These are phyloP conservation scores for Lablab purpureus DNA, from an alignment of 306 rosid species.

Conservation along the genomic window DNA sequence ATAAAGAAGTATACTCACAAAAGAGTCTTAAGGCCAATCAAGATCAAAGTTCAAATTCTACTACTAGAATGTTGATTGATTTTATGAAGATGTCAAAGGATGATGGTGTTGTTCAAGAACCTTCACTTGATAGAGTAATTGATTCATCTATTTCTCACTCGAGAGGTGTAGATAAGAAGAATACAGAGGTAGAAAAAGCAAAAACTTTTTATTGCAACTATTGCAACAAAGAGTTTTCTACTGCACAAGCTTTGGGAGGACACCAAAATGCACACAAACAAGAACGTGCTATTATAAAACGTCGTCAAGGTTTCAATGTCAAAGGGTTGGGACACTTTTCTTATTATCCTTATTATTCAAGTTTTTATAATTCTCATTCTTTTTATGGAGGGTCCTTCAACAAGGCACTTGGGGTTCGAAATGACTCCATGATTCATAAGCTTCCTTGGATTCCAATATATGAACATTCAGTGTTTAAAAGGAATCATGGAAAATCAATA, in stretches of 20 bases:
- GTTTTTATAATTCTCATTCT: slow-evolving; percentile 32
- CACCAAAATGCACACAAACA: slow-evolving; percentile 85
- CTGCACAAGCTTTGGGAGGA: slow-evolving; percentile 78
- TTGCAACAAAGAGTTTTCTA: slow-evolving; percentile 67
- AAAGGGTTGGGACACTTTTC: slow-evolving; percentile 20
- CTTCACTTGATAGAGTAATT: too few relatives aligned
- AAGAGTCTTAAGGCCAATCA: slow-evolving; percentile 1
- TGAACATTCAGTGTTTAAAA: slow-evolving; percentile 34
- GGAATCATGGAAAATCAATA: not conserved
- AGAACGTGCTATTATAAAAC: slow-evolving; percentile 66
- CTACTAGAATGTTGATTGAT: too few relatives aligned
- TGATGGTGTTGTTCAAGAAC: too few relatives aligned
- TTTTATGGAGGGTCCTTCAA: slow-evolving; percentile 48
- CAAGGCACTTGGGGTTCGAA: slow-evolving; percentile 51
- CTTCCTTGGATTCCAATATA: slow-evolving; percentile 45
- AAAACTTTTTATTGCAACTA: too few relatives aligned
- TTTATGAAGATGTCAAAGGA: too few relatives aligned
- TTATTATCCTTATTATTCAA: slow-evolving; percentile 43
- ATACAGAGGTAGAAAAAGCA: too few relatives aligned
- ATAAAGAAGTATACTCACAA: not conserved
- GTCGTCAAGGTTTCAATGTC: slow-evolving; percentile 45
- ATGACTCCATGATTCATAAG: slow-evolving; percentile 63
- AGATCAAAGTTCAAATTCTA: too few relatives aligned
- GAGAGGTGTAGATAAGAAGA: too few relatives aligned
- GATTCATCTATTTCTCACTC: too few relatives aligned